These are phyloP conservation scores for Pythium rhizo-oryzae DNA, from an alignment of 352 stramenopile species.

Conservation along the genomic window DNA sequence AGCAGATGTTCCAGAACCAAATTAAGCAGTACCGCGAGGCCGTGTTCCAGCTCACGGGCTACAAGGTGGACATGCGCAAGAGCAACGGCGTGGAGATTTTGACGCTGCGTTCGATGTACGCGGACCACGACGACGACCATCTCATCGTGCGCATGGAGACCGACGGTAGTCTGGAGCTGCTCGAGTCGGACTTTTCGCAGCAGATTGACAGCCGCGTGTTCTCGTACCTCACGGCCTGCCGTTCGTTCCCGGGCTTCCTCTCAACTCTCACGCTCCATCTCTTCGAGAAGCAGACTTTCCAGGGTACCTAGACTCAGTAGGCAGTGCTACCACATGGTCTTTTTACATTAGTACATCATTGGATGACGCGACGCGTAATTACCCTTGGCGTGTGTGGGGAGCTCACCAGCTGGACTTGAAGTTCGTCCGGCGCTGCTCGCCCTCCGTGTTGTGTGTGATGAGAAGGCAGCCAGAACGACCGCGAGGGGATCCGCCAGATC, in stretches of 20 bases:
- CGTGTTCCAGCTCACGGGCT: conserved; percentile 88
- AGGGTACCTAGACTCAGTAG: conserved; percentile 39
- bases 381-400: neutral
- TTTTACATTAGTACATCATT: conserved; percentile 5
- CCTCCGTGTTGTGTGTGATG: conserved; percentile 11
- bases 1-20: conserved; percentile 63
- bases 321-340: neutral
- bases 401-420: conserved; percentile 24
- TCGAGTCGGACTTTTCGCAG: conserved; percentile 80
- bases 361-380: conserved; percentile 12
- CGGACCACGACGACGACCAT: conserved; percentile 83
- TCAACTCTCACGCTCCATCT: conserved; percentile 86
- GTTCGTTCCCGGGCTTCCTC: conserved; percentile 90
- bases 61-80: conserved; percentile 87
- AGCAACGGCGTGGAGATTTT: conserved; percentile 79
- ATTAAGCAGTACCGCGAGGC: conserved; percentile 90
- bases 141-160: conserved; percentile 85
- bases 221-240: conserved; percentile 75
- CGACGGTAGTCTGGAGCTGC: conserved; percentile 72
- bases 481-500: neutral
- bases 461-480: conserved; percentile 11
- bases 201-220: conserved; percentile 70
- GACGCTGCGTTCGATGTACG: conserved; percentile 79
- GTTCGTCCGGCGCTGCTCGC: neutral
- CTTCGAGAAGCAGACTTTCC: conserved; percentile 92